Conservation (phyloP, 2,329 filamentous ascomycete species). For the Cladosporium velox region DNA sequence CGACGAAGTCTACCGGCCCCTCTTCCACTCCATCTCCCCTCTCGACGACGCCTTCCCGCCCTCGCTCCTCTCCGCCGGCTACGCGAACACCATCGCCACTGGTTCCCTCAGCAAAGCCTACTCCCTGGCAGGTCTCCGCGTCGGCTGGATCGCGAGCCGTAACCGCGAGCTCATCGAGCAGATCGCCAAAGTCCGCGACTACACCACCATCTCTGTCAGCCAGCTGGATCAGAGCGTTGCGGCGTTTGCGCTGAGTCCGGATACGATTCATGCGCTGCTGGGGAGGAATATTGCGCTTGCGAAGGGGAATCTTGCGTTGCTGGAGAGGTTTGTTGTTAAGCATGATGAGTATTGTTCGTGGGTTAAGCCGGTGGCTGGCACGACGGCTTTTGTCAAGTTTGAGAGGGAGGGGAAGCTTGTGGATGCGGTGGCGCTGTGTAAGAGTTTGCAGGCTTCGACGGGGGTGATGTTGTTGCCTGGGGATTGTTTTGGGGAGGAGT, state of each 20-base stretch:
- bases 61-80: slow-evolving; percentile 70
- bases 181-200: slow-evolving; percentile 69
- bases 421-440: slow-evolving; percentile 72
- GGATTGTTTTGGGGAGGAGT: slow-evolving; percentile 73
- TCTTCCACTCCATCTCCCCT: slow-evolving; percentile 70
- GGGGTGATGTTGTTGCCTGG: slow-evolving; percentile 77
- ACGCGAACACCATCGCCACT: slow-evolving; percentile 69
- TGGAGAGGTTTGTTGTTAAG: slow-evolving; percentile 68
- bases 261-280: slow-evolving; percentile 65
- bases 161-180: slow-evolving; percentile 62
- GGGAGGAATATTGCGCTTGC: slow-evolving; percentile 67
- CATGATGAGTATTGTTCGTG: slow-evolving; percentile 67
- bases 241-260: slow-evolving; percentile 67
- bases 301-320: slow-evolving; percentile 64
- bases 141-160: slow-evolving; percentile 79
- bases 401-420: slow-evolving; percentile 61
- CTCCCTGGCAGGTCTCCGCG: slow-evolving; percentile 74
- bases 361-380: slow-evolving; percentile 75
- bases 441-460: slow-evolving; percentile 65
- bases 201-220: slow-evolving; percentile 85
- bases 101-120: slow-evolving; percentile 87
- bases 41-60: slow-evolving; percentile 60
- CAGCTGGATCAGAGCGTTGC: slow-evolving; percentile 79
- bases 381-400: slow-evolving; percentile 76
- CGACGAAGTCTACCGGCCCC: slow-evolving; percentile 81